Percentiles rank a stretch among this genome's conserved stretches.
phyloP scores from a whole-genome alignment of 495 filamentous ascomycete species.

The Venustampulla echinocandica region DNA sequence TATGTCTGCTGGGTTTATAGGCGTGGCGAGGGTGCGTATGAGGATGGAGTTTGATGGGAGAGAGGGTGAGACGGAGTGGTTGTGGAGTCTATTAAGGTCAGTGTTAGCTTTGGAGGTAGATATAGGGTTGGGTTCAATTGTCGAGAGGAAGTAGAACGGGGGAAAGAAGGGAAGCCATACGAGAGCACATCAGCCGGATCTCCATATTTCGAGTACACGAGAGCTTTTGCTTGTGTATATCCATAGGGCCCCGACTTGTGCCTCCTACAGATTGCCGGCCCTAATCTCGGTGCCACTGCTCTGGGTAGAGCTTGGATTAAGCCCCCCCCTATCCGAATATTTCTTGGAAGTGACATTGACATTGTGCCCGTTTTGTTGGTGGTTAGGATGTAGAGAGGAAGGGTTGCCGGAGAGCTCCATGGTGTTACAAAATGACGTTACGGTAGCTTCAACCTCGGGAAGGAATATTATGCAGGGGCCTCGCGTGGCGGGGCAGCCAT shows the following conservation, averaged over 20 bases:
- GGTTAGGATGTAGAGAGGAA: no score
- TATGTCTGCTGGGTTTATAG: conserved; percentile 95
- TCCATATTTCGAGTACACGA: conserved; percentile 78
- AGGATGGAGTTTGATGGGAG: conserved; percentile 64
- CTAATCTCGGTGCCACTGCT: conserved; percentile 6
- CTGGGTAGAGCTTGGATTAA: conserved; percentile 9
- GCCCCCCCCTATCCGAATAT: neutral
- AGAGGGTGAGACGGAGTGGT: conserved; percentile 68
- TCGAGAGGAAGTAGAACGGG: neutral
- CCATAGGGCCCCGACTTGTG: conserved; percentile 71
- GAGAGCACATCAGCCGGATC: conserved; percentile 74
- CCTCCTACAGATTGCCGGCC: conserved; percentile 23
- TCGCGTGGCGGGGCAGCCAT: neutral
- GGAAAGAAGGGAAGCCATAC: conserved; percentile 33
- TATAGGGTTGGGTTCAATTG: neutral
- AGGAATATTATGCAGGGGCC: conserved; percentile 4
- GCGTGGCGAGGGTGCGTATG: conserved; percentile 64
- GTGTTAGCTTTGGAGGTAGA: conserved; percentile 2
- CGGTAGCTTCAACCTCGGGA: neutral
- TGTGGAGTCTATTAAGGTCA: conserved; percentile 51
- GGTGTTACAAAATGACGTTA: conserved; percentile 1
- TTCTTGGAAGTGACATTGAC: conserved; percentile 8
- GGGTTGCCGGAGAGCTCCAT: neutral
- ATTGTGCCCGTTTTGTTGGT: neutral
- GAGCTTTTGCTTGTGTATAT: conserved; percentile 91